Percentiles rank a stretch among this genome's conserved stretches.
Evolutionary conservation across 2,329 filamentous ascomycete genomes (phyloP).

Genomic region (Camillea tinctor): DNA sequence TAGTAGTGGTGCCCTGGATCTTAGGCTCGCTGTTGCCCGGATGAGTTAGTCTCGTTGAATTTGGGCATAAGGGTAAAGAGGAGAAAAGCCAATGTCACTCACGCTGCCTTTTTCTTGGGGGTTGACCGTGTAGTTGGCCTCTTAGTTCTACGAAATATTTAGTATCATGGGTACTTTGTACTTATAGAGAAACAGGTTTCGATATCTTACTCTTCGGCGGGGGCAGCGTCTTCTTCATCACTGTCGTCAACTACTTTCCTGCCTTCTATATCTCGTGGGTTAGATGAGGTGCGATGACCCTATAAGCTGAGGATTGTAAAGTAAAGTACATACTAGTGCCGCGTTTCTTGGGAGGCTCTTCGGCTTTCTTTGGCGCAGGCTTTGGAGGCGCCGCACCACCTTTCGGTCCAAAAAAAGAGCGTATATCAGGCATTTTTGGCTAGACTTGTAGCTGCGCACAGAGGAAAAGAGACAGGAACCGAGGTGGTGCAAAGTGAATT

Average conservation of each 20-base stretch:
- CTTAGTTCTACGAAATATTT: conserved; percentile 44
- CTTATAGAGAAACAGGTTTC: neutral
- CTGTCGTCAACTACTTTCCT: conserved; percentile 80
- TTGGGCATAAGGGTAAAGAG: conserved; percentile 1
- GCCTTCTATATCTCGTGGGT: conserved; percentile 37
- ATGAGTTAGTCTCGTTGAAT: conserved; percentile 6
- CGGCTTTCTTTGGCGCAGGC: conserved; percentile 45
- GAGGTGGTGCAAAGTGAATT: neutral
- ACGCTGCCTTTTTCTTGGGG: conserved; percentile 56
- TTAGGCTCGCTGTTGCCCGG: conserved; percentile 40
- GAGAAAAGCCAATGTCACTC: conserved; percentile 27
- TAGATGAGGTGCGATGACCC: neutral
- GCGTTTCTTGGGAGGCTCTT: conserved; percentile 44
- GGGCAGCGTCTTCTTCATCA: conserved; percentile 61
- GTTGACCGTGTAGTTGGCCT: conserved; percentile 51
- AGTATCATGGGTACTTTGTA: conserved; percentile 15
- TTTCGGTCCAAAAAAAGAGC: conserved; percentile 85
- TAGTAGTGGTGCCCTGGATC: conserved; percentile 50
- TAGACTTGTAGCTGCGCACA: neutral
- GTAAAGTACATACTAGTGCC: conserved; percentile 40
- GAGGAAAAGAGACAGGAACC: conserved; percentile 1
- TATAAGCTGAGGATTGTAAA: neutral
- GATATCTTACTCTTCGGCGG: conserved; percentile 44
- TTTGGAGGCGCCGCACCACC: conserved; percentile 56
- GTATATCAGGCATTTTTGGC: conserved; percentile 79